phyloP scores from a whole-genome alignment of 192 early-diverging fungal species.

The Cladochytrium replicatum region DNA sequence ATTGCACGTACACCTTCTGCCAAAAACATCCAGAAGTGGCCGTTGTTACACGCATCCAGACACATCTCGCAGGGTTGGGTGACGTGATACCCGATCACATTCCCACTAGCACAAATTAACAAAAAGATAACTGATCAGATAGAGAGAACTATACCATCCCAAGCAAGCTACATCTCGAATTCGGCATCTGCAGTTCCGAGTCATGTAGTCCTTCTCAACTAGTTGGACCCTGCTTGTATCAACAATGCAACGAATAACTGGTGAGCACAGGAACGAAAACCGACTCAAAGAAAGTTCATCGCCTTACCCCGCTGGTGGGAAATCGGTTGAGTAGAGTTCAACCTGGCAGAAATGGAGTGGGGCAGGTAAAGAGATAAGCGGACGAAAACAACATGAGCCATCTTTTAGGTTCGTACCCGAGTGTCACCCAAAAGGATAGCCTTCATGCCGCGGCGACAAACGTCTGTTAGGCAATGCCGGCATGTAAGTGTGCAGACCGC shows the following conservation, averaged over 20 bases:
- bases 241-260: conserved; percentile 4
- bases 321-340: conserved; percentile 67
- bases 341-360: conserved; percentile 8
- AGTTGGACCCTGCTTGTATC: conserved; percentile 44
- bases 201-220: conserved; percentile 68
- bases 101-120: conserved; percentile 30
- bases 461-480: conserved; percentile 45
- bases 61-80: conserved; percentile 74
- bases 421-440: conserved; percentile 69
- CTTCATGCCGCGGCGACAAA: conserved; percentile 71
- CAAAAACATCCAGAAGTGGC: conserved; percentile 95
- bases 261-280: neutral
- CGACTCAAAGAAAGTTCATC: neutral
- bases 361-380: neutral
- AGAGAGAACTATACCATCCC: conserved; percentile 50
- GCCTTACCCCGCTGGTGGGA: conserved; percentile 46
- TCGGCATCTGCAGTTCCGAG: conserved; percentile 65
- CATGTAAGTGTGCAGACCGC: conserved; percentile 61
- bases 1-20: conserved; percentile 30
- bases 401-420: conserved; percentile 10
- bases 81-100: conserved; percentile 73
- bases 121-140: neutral
- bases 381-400: neutral
- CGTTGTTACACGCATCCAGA: conserved; percentile 88
- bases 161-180: conserved; percentile 74